Base-by-base conservation (phyloP, 164 flowering plant genomes). In the Vitis amurensis region DNA sequence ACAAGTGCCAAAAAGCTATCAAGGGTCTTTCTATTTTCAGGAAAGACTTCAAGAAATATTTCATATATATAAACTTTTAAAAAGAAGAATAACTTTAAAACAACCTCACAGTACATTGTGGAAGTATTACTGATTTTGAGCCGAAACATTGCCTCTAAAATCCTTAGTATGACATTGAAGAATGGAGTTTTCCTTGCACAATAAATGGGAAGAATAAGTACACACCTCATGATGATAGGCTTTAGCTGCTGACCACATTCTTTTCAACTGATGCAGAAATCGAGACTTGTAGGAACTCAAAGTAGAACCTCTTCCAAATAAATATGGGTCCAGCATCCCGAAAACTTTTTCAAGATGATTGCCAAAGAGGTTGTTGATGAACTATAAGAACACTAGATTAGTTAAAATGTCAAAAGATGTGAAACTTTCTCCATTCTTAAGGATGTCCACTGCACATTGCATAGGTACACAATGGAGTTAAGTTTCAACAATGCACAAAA, bases 151-250 rank as follows among this genome's bases (percentile, higher is more conserved):
- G 56, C n/a, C 56, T 53, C n/a, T 11, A 12, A n/a, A 53, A 53
- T 53, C 56, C n/a, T 53, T 37, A 13, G 16, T 53, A 53, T 13
- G 14, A 53, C 16, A 53, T 53, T 53, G 15, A 13, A 53, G 56
- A n/a, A n/a, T 1, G 11, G 7, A 53, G 14, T 53, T 53, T 13
- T 14, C 16, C 44, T 37, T 37, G 7, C 8, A 37, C 44, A 37
- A 37, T 3, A 37, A 37, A 37, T 37, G 44, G 44, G 44, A 37
- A 58, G 56, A 19, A 11, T 44, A 51, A 52, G 44, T 12, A 61
- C 82, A 55, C 47, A 90, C 97, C 95, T 92, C 69, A 64, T 85
- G 91, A 72, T 92, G 97, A 72, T 80, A 83, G 58, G 63, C 76
- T 70, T 78, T 78, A 10, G 77, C 80, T 47, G 79, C 73, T 29